phyloP scores from a whole-genome alignment of 306 rosid genomes.

The Vigna unguiculata region DNA sequence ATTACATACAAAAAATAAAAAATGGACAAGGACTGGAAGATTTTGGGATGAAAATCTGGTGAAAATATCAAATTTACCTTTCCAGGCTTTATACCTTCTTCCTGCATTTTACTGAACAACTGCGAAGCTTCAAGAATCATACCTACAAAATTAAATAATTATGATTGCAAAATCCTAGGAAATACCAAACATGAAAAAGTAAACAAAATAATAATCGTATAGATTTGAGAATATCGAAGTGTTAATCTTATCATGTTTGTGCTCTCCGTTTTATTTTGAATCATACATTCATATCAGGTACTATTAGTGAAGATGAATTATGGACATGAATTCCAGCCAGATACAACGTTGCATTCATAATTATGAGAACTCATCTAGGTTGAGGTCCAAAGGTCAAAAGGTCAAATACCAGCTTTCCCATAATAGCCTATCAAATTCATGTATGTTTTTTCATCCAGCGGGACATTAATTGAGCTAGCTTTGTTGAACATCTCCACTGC shows the following conservation, averaged over 20 bases:
- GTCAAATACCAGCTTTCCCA: constrained; percentile 83
- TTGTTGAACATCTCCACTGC: constrained; percentile 80
- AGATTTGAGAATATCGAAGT: neutral
- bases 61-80: constrained; percentile 57
- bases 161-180: neutral
- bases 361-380: constrained; percentile 27
- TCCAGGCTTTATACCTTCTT: constrained; percentile 81
- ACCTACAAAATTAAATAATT: constrained; percentile 57
- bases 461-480: constrained; percentile 58
- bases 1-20: neutral
- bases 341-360: constrained; percentile 33
- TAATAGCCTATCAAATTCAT: constrained; percentile 85
- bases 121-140: constrained; percentile 71
- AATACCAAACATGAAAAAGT: constrained; percentile 19
- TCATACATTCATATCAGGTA: constrained; percentile 13
- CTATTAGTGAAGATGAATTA: neutral
- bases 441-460: constrained; percentile 77
- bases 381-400: constrained; percentile 24
- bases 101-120: constrained; percentile 78
- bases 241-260: constrained; percentile 20
- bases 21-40: neutral
- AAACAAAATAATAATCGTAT: constrained; percentile 24
- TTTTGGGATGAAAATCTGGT: constrained; percentile 22
- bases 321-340: constrained; percentile 27
- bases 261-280: constrained; percentile 2